Conservation (phyloP, 371 early-diverging fungal species). For the Mucor circinelloides region DNA sequence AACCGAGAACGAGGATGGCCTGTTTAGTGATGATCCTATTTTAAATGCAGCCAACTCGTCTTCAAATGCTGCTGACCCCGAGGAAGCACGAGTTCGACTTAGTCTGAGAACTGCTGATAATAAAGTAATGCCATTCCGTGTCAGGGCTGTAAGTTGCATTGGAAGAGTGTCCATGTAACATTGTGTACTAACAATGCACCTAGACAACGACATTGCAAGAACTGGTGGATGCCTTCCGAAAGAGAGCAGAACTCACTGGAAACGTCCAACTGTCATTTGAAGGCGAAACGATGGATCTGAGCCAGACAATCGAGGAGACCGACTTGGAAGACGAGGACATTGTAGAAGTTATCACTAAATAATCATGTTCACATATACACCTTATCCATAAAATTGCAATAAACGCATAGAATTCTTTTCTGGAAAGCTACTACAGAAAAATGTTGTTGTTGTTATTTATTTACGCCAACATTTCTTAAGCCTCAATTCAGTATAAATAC, state of each 20-base stretch:
- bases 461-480: not conserved
- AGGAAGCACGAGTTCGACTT: constrained; percentile 20
- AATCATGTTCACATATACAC: not conserved
- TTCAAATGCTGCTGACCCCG: not conserved
- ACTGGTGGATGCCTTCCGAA: not conserved
- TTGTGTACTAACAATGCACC: not conserved
- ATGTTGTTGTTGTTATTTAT: not conserved
- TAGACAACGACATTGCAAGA: constrained; percentile 7
- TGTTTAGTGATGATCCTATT: not conserved
- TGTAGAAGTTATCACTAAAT: constrained; percentile 29
- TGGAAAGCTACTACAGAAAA: not conserved
- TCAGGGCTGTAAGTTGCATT: constrained; percentile 31
- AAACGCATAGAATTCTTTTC: not conserved
- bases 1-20: not conserved
- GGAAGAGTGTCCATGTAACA: not conserved
- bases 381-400: not conserved
- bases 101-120: constrained; percentile 36
- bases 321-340: constrained; percentile 48
- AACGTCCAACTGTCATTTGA: constrained; percentile 35
- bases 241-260: not conserved
- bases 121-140: constrained; percentile 29
- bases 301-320: constrained; percentile 28
- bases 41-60: not conserved
- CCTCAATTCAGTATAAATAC: not conserved
- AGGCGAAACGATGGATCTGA: constrained; percentile 32